Evolutionary conservation across 192 early-diverging fungal species (phyloP), one percentile per base, ranked within the genome.

Genomic region (Oehlia diaphana): DNA sequence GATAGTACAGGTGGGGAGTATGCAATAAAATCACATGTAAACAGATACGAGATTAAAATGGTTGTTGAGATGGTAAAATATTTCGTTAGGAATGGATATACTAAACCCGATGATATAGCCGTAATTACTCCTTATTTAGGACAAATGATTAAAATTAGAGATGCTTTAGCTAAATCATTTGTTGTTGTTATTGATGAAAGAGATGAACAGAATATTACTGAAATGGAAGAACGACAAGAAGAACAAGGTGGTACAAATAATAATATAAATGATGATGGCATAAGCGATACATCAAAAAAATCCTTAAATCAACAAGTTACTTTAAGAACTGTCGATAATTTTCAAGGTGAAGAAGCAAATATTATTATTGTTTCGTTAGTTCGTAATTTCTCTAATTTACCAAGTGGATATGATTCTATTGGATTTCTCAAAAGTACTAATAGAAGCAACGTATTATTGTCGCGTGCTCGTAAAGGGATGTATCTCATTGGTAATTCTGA

Each of bases 381-480:
- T 16, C 83, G 86, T 10, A 85, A 82, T 31, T 23, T 8, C 6
- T 78, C 72, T 47, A 81, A 14, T 4, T 37, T 37, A 37, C 37
- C 37, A 37, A 37, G 77, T 14, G 74, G 78, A 4, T 53, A 79
- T 16, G 66, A 71, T 10, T 63, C 79, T 5, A 90, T 88, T 71
- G 90, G 90, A 4, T 91, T 91, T 76, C 76, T 90, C 47, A 89
- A 88, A 72, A 83, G 84, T 31, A 53, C 72, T 14, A 91, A 91
- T 72, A 86, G 90, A 16, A 83, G 86, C 3, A 91, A 90, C 37
- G 90, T 91, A 3, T 63, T 90, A 9, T 50, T 90, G 4, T 90
- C 89, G 12, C 81, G 90, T 26, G 90, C 90, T 0, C 72, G 86
- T 58, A 88, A 91, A 76, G 90, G 90, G 3, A 86, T 91, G 87